Evolutionary conservation across 1,139 yeast species (phyloP), one percentile per base, ranked within the genome.

Genomic region (Candida sp.): DNA sequence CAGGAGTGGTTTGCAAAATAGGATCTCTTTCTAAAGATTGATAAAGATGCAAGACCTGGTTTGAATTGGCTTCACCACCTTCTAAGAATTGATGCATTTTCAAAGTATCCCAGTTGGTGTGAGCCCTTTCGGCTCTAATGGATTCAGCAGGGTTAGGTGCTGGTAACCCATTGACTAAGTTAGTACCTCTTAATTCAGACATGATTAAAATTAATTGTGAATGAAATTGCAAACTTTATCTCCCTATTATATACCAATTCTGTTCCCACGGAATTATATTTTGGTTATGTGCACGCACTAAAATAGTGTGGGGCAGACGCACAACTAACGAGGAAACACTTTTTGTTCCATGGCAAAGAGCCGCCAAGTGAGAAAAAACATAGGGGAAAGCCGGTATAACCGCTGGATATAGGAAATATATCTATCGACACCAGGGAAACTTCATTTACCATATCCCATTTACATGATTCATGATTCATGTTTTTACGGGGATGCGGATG

Each of bases 11-110:
- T 23, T 63, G 57, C 48, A 73, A 58, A 39, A 73, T 54, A 6
- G 77, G 75, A 53, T 73, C 77, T 49, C 74, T 63, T 56, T 73
- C 77, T 65, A 73, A 64, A 51, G 69, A 71, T 46, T 63, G 66
- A 35, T 58, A 53, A 48, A 71, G 55, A 22, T 47, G 39, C 44
- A 66, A 61, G 49, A 62, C 51, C 42, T 55, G 48, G 39, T 62
- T 63, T 6, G 74, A 61, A 44, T 66, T 58, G 43, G 65, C 68
- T 41, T 51, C 48, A 38, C 64, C 55, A 39, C 77, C 77, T 53
- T 73, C 77, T 50, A 73, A 60, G 50, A 71, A 71, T 49, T 63
- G 53, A 52, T 72, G 69, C 72, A 73, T 65, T 45, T 61, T 55
- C 43, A 50, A 56, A 22, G 67, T 65, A 56, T 66, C 64, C 51